Base-by-base conservation (phyloP, 305 asterid genomes). In the Nicotiana rustica region DNA sequence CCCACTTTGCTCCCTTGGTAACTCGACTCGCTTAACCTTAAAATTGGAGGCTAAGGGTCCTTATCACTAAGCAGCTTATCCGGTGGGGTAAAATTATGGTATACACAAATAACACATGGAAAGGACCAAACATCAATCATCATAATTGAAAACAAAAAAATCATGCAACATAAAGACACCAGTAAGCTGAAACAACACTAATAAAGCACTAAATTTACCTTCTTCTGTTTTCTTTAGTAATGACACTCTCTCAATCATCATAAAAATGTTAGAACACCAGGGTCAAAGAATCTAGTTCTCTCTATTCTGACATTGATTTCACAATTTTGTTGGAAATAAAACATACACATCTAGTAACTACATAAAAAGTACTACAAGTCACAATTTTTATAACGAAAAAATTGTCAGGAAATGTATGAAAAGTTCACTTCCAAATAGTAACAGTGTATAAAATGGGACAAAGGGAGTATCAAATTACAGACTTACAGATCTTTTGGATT, bases 401-500 rank as follows among this genome's bases (percentile, higher is more conserved):
- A 13, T 52, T 52, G 12, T 52, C 59, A 52, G 17, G 17, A 52
- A 52, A 52, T 52, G 59, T 3, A 10, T 4, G 59, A 52, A 52
- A 13, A 57, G 62, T 57, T 5, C 15, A 18, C n/a, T 2, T 15
- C 62, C n/a, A 57, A 15, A 57, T 57, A 57, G 19, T 2, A 17
- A 57, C 3, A 57, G 3, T 17, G 9, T 15, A 56, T 56, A 60
- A 60, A 60, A 60, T 6, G 47, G 2, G 47, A 41, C 10, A 6
- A 41, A 41, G 47, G 47, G 47, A 38, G 7, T 38, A 38, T 38
- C 47, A 41, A 41, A 6, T 6, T 41, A 60, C 18, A 60, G 2
- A 75, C 79, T 75, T 75, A 75, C 79, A 75, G 64, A 75, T 75
- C 79, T 52, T 75, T 75, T 75, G 79, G 79, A 75, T 75, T 75